Conservation (phyloP, 257 asterid genomes). For the Solanum chiquidenum region DNA sequence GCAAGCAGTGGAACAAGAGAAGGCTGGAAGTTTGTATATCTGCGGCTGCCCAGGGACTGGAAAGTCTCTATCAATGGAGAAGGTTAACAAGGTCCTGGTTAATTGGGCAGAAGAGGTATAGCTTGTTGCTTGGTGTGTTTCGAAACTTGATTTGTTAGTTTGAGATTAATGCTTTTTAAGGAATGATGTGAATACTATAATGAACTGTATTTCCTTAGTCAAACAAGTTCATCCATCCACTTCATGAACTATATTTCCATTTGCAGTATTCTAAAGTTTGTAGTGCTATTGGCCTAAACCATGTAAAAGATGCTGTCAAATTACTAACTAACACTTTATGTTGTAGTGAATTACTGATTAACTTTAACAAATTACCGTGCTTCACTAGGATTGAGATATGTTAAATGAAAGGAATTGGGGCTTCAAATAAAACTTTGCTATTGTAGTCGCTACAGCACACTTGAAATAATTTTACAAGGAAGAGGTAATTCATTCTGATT, state of each 20-base stretch:
- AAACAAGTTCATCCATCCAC: not conserved
- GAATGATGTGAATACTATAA: not conserved
- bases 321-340: not conserved
- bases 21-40: slow-evolving; percentile 75
- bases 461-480: not conserved
- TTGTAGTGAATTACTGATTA: not conserved
- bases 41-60: slow-evolving; percentile 99
- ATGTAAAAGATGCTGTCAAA: not conserved
- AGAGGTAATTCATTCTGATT: not conserved
- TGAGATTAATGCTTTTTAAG: not conserved
- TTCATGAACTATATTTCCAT: not conserved
- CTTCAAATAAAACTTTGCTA: not conserved
- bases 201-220: not conserved
- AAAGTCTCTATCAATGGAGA: slow-evolving; percentile 74
- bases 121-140: not conserved
- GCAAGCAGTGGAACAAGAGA: slow-evolving; percentile 50
- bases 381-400: not conserved
- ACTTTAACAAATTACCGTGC: not conserved
- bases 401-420: not conserved
- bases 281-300: not conserved
- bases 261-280: not conserved
- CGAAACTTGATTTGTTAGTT: not conserved
- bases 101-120: slow-evolving; percentile 80
- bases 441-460: not conserved
- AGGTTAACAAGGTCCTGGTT: slow-evolving; percentile 39